Percentiles rank a stretch among this genome's conserved stretches.
Conservation (phyloP, 2,329 filamentous ascomycete genomes). For the Colletotrichum zoysiae region DNA sequence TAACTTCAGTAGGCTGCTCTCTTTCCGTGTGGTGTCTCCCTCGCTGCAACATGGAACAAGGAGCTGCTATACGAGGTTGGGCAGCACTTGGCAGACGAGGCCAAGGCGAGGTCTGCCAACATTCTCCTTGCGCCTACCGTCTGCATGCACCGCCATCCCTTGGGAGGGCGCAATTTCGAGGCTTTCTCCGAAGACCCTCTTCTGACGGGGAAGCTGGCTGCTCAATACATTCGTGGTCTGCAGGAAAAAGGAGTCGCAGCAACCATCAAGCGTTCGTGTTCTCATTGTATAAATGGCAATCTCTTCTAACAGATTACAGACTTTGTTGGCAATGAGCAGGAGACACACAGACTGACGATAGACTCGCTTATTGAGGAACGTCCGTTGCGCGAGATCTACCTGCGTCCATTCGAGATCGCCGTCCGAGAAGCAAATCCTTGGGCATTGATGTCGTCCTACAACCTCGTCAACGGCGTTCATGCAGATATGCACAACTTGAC, state of each 20-base stretch:
- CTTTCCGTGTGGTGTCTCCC: slow-evolving; percentile 82
- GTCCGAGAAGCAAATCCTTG: slow-evolving; percentile 76
- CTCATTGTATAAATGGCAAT: neutral
- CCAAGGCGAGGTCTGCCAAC: slow-evolving; percentile 79
- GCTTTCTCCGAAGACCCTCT: slow-evolving; percentile 88
- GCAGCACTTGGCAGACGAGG: slow-evolving; percentile 77
- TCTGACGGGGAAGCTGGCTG: slow-evolving; percentile 79
- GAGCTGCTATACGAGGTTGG: slow-evolving; percentile 78
- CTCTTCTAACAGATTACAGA: slow-evolving; percentile 52
- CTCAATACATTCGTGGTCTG: slow-evolving; percentile 78
- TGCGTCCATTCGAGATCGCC: slow-evolving; percentile 82
- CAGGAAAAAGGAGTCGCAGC: slow-evolving; percentile 81
- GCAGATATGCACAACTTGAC: slow-evolving; percentile 68
- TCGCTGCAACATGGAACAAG: slow-evolving; percentile 84
- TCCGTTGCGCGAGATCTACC: slow-evolving; percentile 76
- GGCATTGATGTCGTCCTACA: slow-evolving; percentile 78
- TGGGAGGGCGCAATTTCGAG: slow-evolving; percentile 89
- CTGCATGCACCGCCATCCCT: slow-evolving; percentile 84
- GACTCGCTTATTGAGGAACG: slow-evolving; percentile 75
- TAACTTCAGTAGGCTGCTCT: slow-evolving; percentile 70
- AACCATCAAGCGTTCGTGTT: slow-evolving; percentile 77
- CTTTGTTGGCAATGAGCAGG: slow-evolving; percentile 80
- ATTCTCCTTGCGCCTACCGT: slow-evolving; percentile 82
- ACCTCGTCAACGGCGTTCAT: slow-evolving; percentile 74
- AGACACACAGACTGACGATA: slow-evolving; percentile 75